Conservation (phyloP, 2,329 filamentous ascomycete species). For the Tolypocladium ovalisporum region DNA sequence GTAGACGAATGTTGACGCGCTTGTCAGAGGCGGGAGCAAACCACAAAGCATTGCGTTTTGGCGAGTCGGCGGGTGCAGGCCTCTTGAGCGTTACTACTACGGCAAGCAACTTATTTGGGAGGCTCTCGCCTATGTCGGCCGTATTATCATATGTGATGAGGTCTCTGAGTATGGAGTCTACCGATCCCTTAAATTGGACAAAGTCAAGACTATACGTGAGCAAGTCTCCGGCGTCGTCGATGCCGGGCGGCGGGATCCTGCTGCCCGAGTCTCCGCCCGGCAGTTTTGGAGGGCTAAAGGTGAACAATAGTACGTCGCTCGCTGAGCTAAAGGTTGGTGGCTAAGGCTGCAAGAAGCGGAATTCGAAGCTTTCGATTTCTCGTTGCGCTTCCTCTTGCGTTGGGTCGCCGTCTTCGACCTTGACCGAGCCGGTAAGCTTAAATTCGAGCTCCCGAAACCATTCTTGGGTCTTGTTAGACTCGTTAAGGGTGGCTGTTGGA, state of each 20-base stretch:
- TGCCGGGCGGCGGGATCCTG: background rate
- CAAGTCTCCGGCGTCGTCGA: background rate
- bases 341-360: background rate
- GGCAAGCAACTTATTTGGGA: background rate
- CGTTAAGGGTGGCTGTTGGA: background rate
- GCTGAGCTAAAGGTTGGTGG: background rate
- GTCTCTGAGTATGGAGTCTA: background rate
- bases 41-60: constrained; percentile 4
- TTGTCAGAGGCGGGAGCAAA: background rate
- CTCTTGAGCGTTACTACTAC: background rate
- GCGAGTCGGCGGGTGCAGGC: background rate
- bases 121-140: background rate
- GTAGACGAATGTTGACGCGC: background rate
- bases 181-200: background rate
- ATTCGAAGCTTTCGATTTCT: background rate
- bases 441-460: background rate
- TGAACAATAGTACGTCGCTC: background rate
- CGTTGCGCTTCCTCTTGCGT: background rate
- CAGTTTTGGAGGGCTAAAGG: background rate
- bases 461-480: background rate
- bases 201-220: background rate
- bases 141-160: background rate
- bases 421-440: background rate
- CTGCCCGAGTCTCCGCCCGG: background rate
- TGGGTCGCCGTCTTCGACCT: background rate